Percentiles rank a stretch among this genome's conserved stretches.
Evolutionary conservation across 306 rosid species (phyloP).

Genomic region (Acmispon strigosus): DNA sequence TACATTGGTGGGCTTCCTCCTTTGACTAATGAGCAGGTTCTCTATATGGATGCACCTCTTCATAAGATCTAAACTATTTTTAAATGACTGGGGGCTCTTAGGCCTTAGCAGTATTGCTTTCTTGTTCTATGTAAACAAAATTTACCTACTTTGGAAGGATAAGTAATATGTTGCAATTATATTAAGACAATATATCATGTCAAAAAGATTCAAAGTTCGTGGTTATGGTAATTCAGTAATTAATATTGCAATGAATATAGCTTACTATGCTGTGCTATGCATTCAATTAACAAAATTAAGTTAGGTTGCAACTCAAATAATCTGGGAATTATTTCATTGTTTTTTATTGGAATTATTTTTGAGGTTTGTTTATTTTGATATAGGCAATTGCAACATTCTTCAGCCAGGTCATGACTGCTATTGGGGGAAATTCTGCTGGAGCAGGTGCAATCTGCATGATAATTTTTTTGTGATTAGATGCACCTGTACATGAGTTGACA

Average conservation of each 20-base stretch:
- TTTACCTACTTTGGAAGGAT: not conserved
- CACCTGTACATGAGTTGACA: not conserved
- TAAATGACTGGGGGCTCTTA: not conserved
- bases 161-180: not conserved
- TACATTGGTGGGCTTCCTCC: constrained; percentile 92
- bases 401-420: constrained; percentile 70
- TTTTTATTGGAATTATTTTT: constrained; percentile 12
- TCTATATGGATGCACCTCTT: not conserved
- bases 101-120: not conserved
- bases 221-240: not conserved
- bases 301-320: not conserved
- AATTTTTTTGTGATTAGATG: not conserved
- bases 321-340: not conserved
- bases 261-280: not conserved
- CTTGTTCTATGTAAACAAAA: not conserved
- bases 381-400: constrained; percentile 79
- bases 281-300: not conserved
- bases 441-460: constrained; percentile 36
- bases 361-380: constrained; percentile 9
- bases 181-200: not conserved
- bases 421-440: constrained; percentile 78
- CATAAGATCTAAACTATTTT: not conserved
- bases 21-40: constrained; percentile 71
- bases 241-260: not conserved
- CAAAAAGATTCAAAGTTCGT: not conserved